Base-by-base conservation (phyloP, 1,139 yeast genomes). In the Kurtzmaniella natalensis region DNA sequence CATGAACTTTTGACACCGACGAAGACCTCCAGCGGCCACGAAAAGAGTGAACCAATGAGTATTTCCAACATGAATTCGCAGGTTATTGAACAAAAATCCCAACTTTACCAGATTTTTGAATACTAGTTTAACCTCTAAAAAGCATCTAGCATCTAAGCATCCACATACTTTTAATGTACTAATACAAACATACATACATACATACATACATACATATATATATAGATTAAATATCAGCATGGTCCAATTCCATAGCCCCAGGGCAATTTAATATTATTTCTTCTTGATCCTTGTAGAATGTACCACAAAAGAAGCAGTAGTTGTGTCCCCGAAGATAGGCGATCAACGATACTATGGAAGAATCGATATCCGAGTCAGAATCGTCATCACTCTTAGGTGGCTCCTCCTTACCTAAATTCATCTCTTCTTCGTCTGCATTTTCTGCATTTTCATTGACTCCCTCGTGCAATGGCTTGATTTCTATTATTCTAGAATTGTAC, bases 271-370 rank as follows among this genome's bases (percentile, higher is more conserved):
- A 25, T 3, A 31, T 36, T 36, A 59, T 25, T 13, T 56, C 61
- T 2, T 36, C 31, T 8, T 26, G 32, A 26, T 38, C 42, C 1
- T 39, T 37, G 31, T 43, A 61, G 14, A 28, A 26, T 10, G 42
- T 31, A 1, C 67, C 66, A 43, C 69, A 62, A 38, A 47, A 61
- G 36, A 47, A 56, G 37, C 69, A 62, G 37, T 54, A 62, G 18
- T 33, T 31, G 30, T 49, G 57, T 4, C 37, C 36, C 24, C 67
- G 47, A 13, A 59, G 42, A 33, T 53, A 51, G 4, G 25, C 31
- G 4, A 57, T 9, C 7, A 23, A 16, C 14, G 15, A 11, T 10
- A 11, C 26, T 8, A 23, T 10, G 5, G 26, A 14, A 5, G 11
- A 14, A 23, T 23, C 26, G 5, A 8, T 23, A 23, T n/a, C 21